A percentile compares a stretch with the other conserved stretches of the same genome.
Conservation (phyloP, 495 filamentous ascomycete genomes). For the Cairneyella variabilis region DNA sequence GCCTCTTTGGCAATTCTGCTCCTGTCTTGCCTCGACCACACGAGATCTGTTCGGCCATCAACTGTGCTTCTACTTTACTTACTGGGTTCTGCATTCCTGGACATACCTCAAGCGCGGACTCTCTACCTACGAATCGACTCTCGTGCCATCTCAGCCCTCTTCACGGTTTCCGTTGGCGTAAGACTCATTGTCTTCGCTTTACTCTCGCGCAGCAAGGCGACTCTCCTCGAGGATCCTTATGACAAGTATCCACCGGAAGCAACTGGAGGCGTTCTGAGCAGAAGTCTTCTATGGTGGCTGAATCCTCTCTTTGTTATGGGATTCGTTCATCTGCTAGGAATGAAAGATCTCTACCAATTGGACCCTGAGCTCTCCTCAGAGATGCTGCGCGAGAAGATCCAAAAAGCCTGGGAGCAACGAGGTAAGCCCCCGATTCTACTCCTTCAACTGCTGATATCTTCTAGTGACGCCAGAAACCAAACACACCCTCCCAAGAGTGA, state of each 20-base stretch:
- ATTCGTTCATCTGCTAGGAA: too few relatives aligned
- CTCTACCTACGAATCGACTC: constrained; percentile 35
- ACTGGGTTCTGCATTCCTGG: constrained; percentile 55
- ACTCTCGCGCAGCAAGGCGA: constrained; percentile 19
- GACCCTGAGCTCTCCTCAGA: too few relatives aligned
- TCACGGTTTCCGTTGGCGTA: constrained; percentile 7
- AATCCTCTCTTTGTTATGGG: too few relatives aligned
- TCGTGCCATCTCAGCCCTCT: constrained; percentile 3
- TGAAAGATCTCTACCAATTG: too few relatives aligned
- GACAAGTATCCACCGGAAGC: constrained; percentile 39
- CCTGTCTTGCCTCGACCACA: constrained; percentile 41
- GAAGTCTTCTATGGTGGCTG: constrained; percentile 56
- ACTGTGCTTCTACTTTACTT: constrained; percentile 58
- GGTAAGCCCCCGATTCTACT: too few relatives aligned
- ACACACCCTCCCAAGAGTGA: background rate
- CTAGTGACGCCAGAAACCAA: background rate
- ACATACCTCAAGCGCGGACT: constrained; percentile 40
- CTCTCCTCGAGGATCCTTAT: constrained; percentile 2
- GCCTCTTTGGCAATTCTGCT: constrained; percentile 28
- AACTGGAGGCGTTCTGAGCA: constrained; percentile 50
- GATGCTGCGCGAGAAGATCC: too few relatives aligned
- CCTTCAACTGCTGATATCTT: background rate
- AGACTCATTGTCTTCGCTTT: constrained; percentile 7
- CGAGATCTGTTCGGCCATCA: constrained; percentile 41
- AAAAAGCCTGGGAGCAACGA: too few relatives aligned